A percentile compares a stretch with the other conserved stretches of the same genome.
Conservation (phyloP, 148 eudicot species). For the Cornus controversa region DNA sequence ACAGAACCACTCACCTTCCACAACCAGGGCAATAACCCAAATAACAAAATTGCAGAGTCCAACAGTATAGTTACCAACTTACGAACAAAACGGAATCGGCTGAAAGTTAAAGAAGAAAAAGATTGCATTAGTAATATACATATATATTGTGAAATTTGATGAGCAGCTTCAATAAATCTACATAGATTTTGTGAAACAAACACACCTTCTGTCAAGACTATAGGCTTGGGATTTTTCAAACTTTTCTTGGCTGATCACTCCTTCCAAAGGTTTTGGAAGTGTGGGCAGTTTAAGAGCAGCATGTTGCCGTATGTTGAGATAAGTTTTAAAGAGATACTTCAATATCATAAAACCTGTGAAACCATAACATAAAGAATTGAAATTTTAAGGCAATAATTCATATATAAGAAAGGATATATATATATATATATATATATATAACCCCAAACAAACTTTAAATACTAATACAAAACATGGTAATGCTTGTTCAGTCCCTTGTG, state of each 20-base stretch:
- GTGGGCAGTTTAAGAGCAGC: constrained; percentile 77
- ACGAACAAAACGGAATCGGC: constrained; percentile 86
- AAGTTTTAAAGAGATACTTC: constrained; percentile 83
- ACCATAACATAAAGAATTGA: not conserved
- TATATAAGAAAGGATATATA: too few relatives aligned
- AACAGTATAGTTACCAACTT: constrained; percentile 82
- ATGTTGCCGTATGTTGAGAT: constrained; percentile 83
- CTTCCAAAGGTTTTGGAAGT: constrained; percentile 79
- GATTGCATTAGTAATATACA: not conserved
- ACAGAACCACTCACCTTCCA: constrained; percentile 68
- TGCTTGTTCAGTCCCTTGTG: too few relatives aligned
- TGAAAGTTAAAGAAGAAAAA: constrained; percentile 30
- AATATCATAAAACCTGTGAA: constrained; percentile 86
- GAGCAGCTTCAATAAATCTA: not conserved
- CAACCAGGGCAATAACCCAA: constrained; percentile 82
- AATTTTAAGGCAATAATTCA: not conserved
- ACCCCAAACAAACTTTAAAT: not conserved
- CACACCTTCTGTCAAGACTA: constrained; percentile 91
- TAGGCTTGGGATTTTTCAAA: constrained; percentile 93
- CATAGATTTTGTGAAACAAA: constrained; percentile 5
- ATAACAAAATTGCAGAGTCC: constrained; percentile 85
- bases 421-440: too few relatives aligned
- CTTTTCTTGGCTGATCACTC: constrained; percentile 90
- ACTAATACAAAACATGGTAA: too few relatives aligned
- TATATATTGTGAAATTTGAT: too few relatives aligned